A percentile compares a stretch with the other conserved stretches of the same genome.
Conservation (phyloP, 2,329 filamentous ascomycete species). For the Ceratocystis ficicola region DNA sequence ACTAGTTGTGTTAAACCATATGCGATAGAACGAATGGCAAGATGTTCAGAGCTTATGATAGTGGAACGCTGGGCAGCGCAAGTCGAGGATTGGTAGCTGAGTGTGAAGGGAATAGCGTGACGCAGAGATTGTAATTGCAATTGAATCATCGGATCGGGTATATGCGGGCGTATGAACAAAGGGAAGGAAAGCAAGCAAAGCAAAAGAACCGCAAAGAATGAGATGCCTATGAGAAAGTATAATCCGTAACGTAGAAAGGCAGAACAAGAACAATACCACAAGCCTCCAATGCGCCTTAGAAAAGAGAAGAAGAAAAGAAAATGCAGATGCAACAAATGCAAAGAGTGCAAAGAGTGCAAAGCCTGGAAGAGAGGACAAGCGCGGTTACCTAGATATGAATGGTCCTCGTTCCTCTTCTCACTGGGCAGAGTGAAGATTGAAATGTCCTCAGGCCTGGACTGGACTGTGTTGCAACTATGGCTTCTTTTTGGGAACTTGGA, state of each 20-base stretch:
- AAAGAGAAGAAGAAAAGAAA: not conserved
- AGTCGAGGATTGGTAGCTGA: constrained; percentile 8
- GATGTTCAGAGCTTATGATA: not conserved
- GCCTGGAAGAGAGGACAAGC: not conserved
- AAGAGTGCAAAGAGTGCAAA: not conserved
- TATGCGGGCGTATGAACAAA: not conserved
- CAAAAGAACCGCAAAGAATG: not conserved
- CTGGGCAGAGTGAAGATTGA: not conserved
- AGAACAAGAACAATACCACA: not conserved
- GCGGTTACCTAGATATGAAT: not conserved
- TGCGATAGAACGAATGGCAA: not conserved
- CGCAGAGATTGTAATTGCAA: constrained; percentile 10
- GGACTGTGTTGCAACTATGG: constrained; percentile 16
- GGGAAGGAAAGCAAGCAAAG: not conserved
- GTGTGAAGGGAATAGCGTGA: constrained; percentile 12
- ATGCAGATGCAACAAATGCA: not conserved
- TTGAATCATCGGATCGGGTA: constrained; percentile 21
- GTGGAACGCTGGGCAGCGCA: not conserved
- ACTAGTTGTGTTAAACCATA: not conserved
- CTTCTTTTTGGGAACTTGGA: constrained; percentile 12
- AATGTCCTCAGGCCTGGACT: not conserved
- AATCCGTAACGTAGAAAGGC: not conserved
- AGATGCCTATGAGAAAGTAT: not conserved
- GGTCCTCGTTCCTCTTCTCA: not conserved
- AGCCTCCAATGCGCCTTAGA: not conserved